Conservation (phyloP, 2,329 filamentous ascomycete genomes). For the Leptographium radiaticola region DNA sequence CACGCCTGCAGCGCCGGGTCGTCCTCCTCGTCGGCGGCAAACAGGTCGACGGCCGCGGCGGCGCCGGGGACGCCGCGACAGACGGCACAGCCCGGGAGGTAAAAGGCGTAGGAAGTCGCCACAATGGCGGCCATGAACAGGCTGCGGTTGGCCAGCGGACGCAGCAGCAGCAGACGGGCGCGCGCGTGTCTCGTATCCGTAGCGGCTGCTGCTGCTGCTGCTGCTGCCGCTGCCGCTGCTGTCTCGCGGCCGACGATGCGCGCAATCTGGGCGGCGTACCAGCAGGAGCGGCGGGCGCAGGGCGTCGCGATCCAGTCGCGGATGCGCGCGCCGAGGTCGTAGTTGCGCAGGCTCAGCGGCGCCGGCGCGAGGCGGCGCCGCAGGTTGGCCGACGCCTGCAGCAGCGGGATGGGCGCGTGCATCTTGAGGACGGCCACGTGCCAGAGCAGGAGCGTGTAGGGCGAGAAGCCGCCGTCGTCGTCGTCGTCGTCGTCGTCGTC, state of each 20-base stretch:
- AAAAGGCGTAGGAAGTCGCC: constrained; percentile 5
- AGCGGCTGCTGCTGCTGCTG: background rate
- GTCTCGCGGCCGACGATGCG: background rate
- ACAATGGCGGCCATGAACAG: constrained; percentile 6
- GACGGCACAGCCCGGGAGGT: background rate
- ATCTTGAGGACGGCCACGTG: constrained; percentile 3
- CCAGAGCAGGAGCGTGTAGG: background rate
- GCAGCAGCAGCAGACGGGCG: background rate
- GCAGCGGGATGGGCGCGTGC: constrained; percentile 2
- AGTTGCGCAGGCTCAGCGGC: background rate
- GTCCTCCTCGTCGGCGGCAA: background rate
- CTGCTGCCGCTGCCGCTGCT: background rate
- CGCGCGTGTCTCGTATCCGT: background rate
- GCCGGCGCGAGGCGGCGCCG: background rate
- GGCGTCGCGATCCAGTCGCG: background rate
- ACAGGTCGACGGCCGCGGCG: background rate
- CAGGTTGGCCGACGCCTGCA: constrained; percentile 1
- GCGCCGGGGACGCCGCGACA: background rate
- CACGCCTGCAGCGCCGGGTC: background rate
- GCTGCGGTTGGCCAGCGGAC: background rate
- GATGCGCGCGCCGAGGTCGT: constrained; percentile 1
- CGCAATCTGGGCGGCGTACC: constrained; percentile 2
- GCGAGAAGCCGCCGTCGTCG: background rate
- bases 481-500: background rate
- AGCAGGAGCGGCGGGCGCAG: constrained; percentile 1